A percentile compares a stretch with the other conserved stretches of the same genome.
Conservation (phyloP, 2,329 filamentous ascomycete species). For the Knoxdaviesia proteae region DNA sequence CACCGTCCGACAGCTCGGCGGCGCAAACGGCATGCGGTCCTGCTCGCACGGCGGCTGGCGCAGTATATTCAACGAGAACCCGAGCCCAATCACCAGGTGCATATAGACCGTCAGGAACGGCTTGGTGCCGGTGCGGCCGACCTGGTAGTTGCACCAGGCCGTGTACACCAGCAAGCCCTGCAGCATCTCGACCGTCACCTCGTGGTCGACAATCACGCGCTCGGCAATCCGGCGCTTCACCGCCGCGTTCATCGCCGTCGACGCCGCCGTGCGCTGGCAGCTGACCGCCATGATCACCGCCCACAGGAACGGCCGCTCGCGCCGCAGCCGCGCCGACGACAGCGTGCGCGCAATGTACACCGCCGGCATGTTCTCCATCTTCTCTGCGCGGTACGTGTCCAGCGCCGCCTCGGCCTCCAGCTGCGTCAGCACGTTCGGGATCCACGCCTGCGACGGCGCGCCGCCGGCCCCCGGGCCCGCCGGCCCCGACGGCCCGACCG, state of each 20-base stretch:
- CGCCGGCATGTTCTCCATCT: slow-evolving; percentile 11
- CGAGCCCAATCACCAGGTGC: slow-evolving; percentile 1
- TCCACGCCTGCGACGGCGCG: neutral
- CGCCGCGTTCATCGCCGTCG: slow-evolving; percentile 7
- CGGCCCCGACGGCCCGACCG: no score
- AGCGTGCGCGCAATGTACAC: slow-evolving; percentile 7
- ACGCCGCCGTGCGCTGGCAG: slow-evolving; percentile 7
- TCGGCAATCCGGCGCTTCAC: slow-evolving; percentile 10
- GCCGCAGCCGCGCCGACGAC: slow-evolving; percentile 9
- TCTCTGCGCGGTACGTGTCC: slow-evolving; percentile 7
- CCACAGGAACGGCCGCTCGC: slow-evolving; percentile 17
- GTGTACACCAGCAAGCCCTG: slow-evolving; percentile 10
- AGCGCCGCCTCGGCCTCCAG: slow-evolving; percentile 2
- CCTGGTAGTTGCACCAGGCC: slow-evolving; percentile 9
- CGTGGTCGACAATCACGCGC: slow-evolving; percentile 8
- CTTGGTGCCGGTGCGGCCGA: slow-evolving; percentile 1
- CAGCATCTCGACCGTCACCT: slow-evolving; percentile 10
- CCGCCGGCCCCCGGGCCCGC: no score
- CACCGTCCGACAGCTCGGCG: neutral
- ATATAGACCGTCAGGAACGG: slow-evolving; percentile 2
- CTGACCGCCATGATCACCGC: slow-evolving; percentile 15
- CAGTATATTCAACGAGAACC: no score
- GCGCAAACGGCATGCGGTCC: slow-evolving; percentile 3
- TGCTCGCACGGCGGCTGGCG: no score
- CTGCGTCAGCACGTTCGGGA: slow-evolving; percentile 1